phyloP scores from a whole-genome alignment of 2,329 filamentous ascomycete genomes.

The Ceratocystis cacaofunesta region DNA sequence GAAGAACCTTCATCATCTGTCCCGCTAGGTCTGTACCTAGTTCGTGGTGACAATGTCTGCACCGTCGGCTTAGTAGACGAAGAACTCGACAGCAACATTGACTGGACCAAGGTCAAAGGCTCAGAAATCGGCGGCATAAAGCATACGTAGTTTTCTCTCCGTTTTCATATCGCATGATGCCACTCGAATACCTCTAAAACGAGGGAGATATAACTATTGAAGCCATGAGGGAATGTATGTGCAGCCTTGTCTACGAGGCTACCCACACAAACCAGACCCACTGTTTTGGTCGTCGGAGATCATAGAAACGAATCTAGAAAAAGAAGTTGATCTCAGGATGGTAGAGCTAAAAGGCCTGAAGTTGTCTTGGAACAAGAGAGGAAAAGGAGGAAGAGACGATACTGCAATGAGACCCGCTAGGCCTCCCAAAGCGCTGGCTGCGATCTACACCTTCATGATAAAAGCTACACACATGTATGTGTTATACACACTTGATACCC shows the following conservation, averaged over 20 bases:
- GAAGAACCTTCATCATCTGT: slow-evolving; percentile 66
- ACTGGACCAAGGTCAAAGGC: slow-evolving; percentile 84
- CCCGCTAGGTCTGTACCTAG: slow-evolving; percentile 75
- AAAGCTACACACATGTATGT: slow-evolving; percentile 2
- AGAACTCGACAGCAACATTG: slow-evolving; percentile 72
- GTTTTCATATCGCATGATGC: background rate
- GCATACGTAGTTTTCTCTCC: slow-evolving; percentile 31
- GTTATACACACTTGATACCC: slow-evolving; percentile 11
- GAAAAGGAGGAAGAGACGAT: background rate
- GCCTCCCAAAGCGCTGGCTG: background rate
- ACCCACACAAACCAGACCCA: background rate
- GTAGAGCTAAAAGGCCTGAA: no score
- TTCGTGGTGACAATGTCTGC: slow-evolving; percentile 88
- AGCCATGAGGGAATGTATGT: background rate
- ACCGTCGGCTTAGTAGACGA: slow-evolving; percentile 83
- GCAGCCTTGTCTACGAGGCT: background rate
- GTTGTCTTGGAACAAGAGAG: background rate
- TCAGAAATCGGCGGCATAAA: slow-evolving; percentile 73
- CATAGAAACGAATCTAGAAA: background rate
- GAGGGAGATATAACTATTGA: background rate
- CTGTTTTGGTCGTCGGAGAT: background rate
- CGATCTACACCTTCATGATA: background rate
- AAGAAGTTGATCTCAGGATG: background rate
- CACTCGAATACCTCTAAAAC: background rate
- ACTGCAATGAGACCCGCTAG: background rate